Evolutionary conservation across 202 grass and related monocot genomes (phyloP), one percentile per base, ranked within the genome.

Genomic region (Panicum virgatum): DNA sequence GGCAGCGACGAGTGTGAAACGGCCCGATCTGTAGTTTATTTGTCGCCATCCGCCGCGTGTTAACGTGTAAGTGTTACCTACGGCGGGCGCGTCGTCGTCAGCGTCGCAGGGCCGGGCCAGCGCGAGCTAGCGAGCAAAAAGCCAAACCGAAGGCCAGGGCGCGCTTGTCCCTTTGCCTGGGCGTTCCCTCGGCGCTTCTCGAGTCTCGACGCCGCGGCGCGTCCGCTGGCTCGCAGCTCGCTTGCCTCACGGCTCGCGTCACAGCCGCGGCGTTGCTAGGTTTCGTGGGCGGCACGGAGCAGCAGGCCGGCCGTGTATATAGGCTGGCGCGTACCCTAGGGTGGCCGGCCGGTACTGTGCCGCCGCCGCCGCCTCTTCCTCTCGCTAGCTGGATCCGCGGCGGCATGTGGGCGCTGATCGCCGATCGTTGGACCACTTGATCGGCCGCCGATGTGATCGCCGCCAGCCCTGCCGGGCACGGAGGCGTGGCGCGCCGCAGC

Each of bases 381-480:
- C 29, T 19, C 29, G 10, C 11, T 44, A 10, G 18, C 62, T 66
- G 62, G 62, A 66, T 39, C 9, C 5, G 62, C 32, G 32, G 32
- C 3, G 32, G 32, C 62, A 22, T 12, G 36, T 66, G 62, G 56
- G 19, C 61, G 47, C 15, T 1, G 26, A 29, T 26, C 27, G 32
- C 18, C 2, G 62, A 54, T 9, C 7, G 51, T n/a, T 13, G 51
- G 51, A 20, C 14, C 19, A n/a, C 51, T 20, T 12, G 37, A 66
- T 66, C 37, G 63, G 64, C 37, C 37, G 20, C 20, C 42, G 64
- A 66, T 66, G 64, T 66, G 64, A 66, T 42, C 64, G 64, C 37
- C 37, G 36, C 36, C 63, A n/a, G 18, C 62, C 32, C 20, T n/a
- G 62, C 9, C 62, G 62, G 18, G 3, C 62, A 39, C 62, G 62